Conservation (phyloP, 306 rosid species). For the Castanea mollissima region DNA sequence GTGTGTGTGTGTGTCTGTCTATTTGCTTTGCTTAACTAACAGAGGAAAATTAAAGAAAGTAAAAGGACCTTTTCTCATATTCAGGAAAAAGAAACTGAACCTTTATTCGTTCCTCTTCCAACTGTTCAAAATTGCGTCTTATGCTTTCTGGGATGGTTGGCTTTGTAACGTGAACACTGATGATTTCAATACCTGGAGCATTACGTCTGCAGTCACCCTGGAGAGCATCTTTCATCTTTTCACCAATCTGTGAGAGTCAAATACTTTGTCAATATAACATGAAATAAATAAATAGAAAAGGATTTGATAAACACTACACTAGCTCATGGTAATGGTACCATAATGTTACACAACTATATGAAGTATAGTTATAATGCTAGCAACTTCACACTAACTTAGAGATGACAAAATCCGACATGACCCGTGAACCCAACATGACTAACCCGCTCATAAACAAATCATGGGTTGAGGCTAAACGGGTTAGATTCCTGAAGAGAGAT, state of each 20-base stretch:
- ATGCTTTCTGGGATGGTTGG: slow-evolving; percentile 81
- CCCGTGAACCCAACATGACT: too few relatives aligned
- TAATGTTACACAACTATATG: neutral
- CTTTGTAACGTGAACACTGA: slow-evolving; percentile 88
- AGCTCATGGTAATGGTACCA: neutral
- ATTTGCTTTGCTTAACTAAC: too few relatives aligned
- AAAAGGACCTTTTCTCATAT: neutral
- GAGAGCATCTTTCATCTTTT: slow-evolving; percentile 92
- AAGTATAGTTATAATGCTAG: neutral
- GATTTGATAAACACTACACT: neutral
- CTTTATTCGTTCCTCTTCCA: slow-evolving; percentile 98
- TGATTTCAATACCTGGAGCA: slow-evolving; percentile 92
- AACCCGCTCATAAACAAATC: too few relatives aligned
- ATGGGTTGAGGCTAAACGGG: too few relatives aligned
- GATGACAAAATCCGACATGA: too few relatives aligned
- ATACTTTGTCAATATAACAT: slow-evolving; percentile 9
- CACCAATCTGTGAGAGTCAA: slow-evolving; percentile 71
- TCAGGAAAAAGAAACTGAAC: slow-evolving; percentile 41
- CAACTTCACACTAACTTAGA: neutral
- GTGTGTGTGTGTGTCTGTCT: too few relatives aligned
- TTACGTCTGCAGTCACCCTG: slow-evolving; percentile 88
- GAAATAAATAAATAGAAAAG: neutral
- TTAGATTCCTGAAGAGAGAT: too few relatives aligned
- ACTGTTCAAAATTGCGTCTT: slow-evolving; percentile 72
- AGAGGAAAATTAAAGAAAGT: neutral